These are phyloP conservation scores for Nicotiana noctiflora DNA, from an alignment of 257 asterid species.

Conservation along the genomic window DNA sequence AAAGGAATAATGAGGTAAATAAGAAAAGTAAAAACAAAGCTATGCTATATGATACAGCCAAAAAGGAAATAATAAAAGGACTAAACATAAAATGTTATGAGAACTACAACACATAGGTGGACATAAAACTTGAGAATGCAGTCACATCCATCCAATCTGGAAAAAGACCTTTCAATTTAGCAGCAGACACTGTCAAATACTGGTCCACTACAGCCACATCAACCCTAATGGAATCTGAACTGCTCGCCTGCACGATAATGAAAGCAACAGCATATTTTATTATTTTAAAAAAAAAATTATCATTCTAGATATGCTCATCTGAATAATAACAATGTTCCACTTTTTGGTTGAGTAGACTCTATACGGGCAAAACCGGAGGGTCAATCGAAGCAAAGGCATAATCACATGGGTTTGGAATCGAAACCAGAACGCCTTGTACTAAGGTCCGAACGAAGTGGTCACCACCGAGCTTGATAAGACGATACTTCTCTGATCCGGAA, in stretches of 20 bases:
- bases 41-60: not conserved
- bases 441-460: too few species aligned
- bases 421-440: too few species aligned
- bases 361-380: too few species aligned
- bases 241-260: constrained; percentile 48
- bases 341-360: not conserved
- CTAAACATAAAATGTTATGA: not conserved
- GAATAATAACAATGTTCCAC: not conserved
- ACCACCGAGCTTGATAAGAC: too few species aligned
- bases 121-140: constrained; percentile 67
- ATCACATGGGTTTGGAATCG: too few species aligned
- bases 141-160: constrained; percentile 89
- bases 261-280: not conserved
- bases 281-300: not conserved
- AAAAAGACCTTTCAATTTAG: constrained; percentile 71
- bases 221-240: constrained; percentile 54
- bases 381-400: too few species aligned
- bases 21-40: not conserved
- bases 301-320: not conserved
- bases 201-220: constrained; percentile 75
- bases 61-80: not conserved
- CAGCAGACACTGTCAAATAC: constrained; percentile 42
- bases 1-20: not conserved
- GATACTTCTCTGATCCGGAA: too few species aligned
- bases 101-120: constrained; percentile 51